Base-by-base conservation (phyloP, 1,284 basidiomycete genomes). In the Austropuccinia psidii region DNA sequence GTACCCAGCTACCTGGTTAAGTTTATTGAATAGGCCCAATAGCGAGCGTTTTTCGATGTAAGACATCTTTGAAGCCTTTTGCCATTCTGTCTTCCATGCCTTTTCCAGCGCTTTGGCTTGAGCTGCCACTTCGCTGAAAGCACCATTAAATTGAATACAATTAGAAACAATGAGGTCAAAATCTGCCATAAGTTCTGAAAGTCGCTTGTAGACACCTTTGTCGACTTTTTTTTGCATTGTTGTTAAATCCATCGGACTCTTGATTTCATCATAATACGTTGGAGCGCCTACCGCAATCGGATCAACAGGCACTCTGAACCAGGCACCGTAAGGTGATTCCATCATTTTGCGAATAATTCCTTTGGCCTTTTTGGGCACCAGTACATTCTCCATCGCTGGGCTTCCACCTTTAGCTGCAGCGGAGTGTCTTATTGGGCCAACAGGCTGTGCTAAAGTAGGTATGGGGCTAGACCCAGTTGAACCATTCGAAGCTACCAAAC, bases 221-320 rank as follows among this genome's bases (percentile, higher is more conserved):
- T 85, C 84, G 66, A 96, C 82, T 79, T 91, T 93, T 61, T 83
- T 84, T 41, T 82, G 81, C 79, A 98, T 91, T 11, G 94, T 96
- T 11, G 87, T 87, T 70, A 98, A 88, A 82, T 98, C 94, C 93
- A 98, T 98, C 6, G 96, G 96, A 76, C 89, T 39, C 76, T 87
- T 84, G 80, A 99, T 97, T 82, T 98, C 96, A 11, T 96, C 87
- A 74, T 90, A 87, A 80, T 98, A 98, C 19, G 91, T 94, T 77
- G 31, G 76, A 39, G 37, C n/a, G 77, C 79, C 54, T 49, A 76
- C 73, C 13, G 75, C 80, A 6, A 89, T 81, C 0, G 94, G 90
- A 81, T 98, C 90, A 17, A 98, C 95, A 1, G 95, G 93, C 21
- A 85, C 84, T 49, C 86, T 79, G 83, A 98, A 98, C 75, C 95